A percentile compares a stretch with the other conserved stretches of the same genome.
Evolutionary conservation across 1,139 yeast species (phyloP).

Genomic region (Blastobotrys illinoisensis): DNA sequence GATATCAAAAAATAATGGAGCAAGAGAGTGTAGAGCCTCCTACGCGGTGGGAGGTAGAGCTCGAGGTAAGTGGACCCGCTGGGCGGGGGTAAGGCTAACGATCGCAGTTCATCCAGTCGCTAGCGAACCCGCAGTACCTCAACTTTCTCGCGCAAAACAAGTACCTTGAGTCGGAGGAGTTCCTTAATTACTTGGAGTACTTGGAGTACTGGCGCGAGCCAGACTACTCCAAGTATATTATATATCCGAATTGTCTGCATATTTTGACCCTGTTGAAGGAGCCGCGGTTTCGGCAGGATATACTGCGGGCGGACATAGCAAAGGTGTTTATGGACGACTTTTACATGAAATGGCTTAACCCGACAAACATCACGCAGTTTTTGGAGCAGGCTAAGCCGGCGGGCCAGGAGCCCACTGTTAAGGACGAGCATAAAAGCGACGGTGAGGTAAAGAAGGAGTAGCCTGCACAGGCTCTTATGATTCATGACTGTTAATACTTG

Average conservation of each 20-base stretch:
- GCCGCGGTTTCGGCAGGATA: constrained; percentile 37
- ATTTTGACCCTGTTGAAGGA: constrained; percentile 50
- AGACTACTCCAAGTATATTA: constrained; percentile 57
- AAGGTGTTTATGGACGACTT: constrained; percentile 39
- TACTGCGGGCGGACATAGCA: constrained; percentile 38
- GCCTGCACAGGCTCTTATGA: too few species aligned
- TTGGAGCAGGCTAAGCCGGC: not conserved
- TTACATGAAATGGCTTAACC: constrained; percentile 35
- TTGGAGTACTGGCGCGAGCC: constrained; percentile 72
- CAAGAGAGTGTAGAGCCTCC: constrained; percentile 41
- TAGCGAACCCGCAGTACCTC: constrained; percentile 70
- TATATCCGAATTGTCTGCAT: constrained; percentile 68
- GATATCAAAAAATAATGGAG: constrained; percentile 2
- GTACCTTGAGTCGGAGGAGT: constrained; percentile 54
- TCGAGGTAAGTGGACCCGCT: constrained; percentile 43
- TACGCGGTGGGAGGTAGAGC: constrained; percentile 74
- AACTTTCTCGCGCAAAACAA: constrained; percentile 71
- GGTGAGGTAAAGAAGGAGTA: not conserved
- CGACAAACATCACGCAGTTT: not conserved
- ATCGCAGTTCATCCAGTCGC: constrained; percentile 62
- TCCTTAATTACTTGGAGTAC: constrained; percentile 59
- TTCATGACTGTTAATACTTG: too few species aligned
- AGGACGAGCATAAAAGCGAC: not conserved
- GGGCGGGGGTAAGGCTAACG: constrained; percentile 35
- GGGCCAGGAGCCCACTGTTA: not conserved